Evolutionary conservation across 176 grass and related monocot species (phyloP), one percentile per base, ranked within the genome.

Genomic region (Bonia amplexicaulis): DNA sequence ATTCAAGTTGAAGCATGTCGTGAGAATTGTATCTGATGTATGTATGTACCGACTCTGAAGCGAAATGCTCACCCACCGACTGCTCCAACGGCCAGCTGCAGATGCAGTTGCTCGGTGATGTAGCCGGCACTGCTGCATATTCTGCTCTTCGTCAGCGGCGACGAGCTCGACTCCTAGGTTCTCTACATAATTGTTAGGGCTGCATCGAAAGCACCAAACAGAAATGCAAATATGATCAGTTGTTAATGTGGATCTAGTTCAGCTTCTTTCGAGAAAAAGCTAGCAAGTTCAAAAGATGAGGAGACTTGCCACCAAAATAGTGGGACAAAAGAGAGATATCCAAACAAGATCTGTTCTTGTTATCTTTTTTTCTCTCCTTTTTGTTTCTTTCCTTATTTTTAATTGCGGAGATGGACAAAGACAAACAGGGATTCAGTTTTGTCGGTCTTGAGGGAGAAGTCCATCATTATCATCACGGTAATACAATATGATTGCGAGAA

Each of bases 1-100:
- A 77, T 90, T 90, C 46, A 90, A 86, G 88, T 11, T 40, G 47
- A 86, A 90, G 88, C 88, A 48, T 90, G 71, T 37, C 54, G 9
- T 58, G 35, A 41, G 76, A 63, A 46, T 9, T 5, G 53, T 51
- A 29, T 64, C 25, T 6, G 63, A 76, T 61, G 62, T 59, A 22
- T n/a, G 11, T 10, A 14, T 12, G 64, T 77, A 82, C 78, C 78
- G 52, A 82, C 64, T 75, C 64, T 90, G 78, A 90, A 54, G 78
- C 83, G 16, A 64, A 65, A 69, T 62, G 77, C 78, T 63, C 88
- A 85, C 31, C 88, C 41, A 70, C 78, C 27, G 57, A 23, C 33
- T 17, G 70, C 49, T 76, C 12, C 52, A 27, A 5, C 29, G 48
- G 29, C 42, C 69, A 31, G 58, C 45, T 79, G 5, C 67, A 76